phyloP scores from a whole-genome alignment of 2,329 filamentous ascomycete species.

The Chaetoscypha palmicola region DNA sequence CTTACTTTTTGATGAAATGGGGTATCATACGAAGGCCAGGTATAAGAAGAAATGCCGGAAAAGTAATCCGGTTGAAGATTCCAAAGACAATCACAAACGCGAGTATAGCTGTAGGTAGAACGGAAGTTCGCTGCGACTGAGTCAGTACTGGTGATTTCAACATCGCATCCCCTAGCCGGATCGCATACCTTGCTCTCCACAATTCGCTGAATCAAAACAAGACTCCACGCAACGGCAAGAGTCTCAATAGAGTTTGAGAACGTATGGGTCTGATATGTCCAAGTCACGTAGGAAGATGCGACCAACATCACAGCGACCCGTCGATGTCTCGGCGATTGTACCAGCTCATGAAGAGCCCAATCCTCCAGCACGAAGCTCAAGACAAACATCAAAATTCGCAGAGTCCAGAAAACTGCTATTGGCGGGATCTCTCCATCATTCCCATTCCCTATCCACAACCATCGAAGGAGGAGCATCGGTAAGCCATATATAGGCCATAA shows the following conservation, averaged over 20 bases:
- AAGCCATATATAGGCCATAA: slow-evolving; percentile 93
- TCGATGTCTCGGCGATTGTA: slow-evolving; percentile 65
- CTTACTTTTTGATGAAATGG: slow-evolving; percentile 75
- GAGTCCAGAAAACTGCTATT: slow-evolving; percentile 80
- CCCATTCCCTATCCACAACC: slow-evolving; percentile 84
- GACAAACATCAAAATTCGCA: slow-evolving; percentile 86
- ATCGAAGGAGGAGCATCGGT: slow-evolving; percentile 86
- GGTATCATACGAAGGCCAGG: slow-evolving; percentile 78
- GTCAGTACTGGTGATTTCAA: no score
- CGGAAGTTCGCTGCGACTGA: slow-evolving; percentile 71
- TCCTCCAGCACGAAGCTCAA: slow-evolving; percentile 95
- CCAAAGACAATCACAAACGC: slow-evolving; percentile 79
- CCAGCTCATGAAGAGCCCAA: slow-evolving; percentile 91
- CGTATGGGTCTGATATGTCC: slow-evolving; percentile 97
- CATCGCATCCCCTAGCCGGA: no score
- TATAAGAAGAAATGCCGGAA: slow-evolving; percentile 84
- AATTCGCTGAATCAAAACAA: slow-evolving; percentile 87
- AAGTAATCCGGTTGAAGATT: slow-evolving; percentile 94
- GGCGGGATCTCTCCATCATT: slow-evolving; percentile 71
- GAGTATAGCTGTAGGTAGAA: slow-evolving; percentile 69
- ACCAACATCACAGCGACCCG: slow-evolving; percentile 73
- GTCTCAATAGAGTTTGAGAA: slow-evolving; percentile 98
- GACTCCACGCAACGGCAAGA: slow-evolving; percentile 82
- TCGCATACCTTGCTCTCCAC: slow-evolving; percentile 63
- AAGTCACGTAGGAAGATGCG: slow-evolving; percentile 95